phyloP scores from a whole-genome alignment of 192 early-diverging fungal genomes.

The Nowakowskiella sp. region DNA sequence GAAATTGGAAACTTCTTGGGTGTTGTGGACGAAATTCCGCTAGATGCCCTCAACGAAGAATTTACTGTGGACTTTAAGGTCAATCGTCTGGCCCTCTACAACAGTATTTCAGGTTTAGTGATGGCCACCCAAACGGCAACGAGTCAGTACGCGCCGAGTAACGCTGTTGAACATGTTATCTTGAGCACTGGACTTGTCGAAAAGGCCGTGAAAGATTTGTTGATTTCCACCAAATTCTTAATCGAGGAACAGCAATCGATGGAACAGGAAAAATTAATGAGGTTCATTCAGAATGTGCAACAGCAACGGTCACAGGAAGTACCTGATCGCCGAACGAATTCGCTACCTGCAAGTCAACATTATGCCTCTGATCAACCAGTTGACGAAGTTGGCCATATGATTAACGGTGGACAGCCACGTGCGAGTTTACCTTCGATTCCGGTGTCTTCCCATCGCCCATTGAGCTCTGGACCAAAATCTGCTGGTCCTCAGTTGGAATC shows the following conservation, averaged over 20 bases:
- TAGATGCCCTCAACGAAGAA: constrained; percentile 29
- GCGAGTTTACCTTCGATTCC: neutral
- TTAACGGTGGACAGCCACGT: neutral
- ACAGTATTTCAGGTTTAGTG: constrained; percentile 53
- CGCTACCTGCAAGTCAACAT: too few species aligned
- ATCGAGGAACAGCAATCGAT: constrained; percentile 47
- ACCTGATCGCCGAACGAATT: neutral
- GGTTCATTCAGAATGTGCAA: constrained; percentile 1
- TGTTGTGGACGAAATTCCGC: constrained; percentile 44
- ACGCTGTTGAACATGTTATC: constrained; percentile 48
- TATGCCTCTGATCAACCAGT: too few species aligned
- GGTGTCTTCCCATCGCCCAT: neutral
- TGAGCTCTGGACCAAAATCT: neutral
- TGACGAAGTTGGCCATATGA: too few species aligned
- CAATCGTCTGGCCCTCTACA: constrained; percentile 55
- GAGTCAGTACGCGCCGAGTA: constrained; percentile 38
- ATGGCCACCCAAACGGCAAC: constrained; percentile 52
- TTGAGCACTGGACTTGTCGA: constrained; percentile 43
- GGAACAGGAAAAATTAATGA: constrained; percentile 32
- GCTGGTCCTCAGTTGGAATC: neutral
- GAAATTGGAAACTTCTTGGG: constrained; percentile 45
- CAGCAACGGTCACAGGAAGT: neutral
- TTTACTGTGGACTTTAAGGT: constrained; percentile 48
- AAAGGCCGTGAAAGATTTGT: constrained; percentile 44
- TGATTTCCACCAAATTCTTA: constrained; percentile 47